These are phyloP conservation scores for Suillus luteus DNA, from an alignment of 768 basidiomycete species.

Conservation along the genomic window DNA sequence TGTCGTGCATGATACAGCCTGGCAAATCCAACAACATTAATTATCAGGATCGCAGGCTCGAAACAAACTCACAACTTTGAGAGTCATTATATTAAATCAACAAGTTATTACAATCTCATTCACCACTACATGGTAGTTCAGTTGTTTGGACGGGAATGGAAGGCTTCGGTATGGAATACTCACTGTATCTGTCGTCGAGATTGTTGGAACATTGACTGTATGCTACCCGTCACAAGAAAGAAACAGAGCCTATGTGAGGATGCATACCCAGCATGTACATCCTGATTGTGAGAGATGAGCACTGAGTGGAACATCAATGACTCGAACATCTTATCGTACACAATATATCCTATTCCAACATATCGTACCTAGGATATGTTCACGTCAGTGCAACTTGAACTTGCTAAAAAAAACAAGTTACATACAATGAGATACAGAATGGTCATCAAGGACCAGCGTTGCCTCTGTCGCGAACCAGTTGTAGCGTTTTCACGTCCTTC, in stretches of 20 bases:
- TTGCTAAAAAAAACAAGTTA: not conserved
- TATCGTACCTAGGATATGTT: not conserved
- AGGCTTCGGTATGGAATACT: not conserved
- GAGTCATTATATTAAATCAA: not conserved
- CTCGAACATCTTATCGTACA: not conserved
- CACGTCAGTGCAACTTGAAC: not conserved
- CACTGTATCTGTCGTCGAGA: not conserved
- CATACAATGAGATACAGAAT: not conserved
- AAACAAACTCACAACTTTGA: not conserved
- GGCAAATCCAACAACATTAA: not conserved
- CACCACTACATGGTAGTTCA: not conserved
- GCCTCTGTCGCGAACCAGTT: not conserved
- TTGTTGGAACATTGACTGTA: not conserved
- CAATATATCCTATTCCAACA: not conserved
- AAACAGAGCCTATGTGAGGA: not conserved
- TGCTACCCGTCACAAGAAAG: no score
- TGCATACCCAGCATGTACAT: not conserved
- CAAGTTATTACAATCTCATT: not conserved
- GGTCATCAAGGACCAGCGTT: not conserved
- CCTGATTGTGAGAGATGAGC: not conserved
- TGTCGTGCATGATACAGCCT: not conserved
- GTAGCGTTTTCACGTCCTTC: not conserved
- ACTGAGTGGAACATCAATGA: not conserved
- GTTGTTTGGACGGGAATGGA: not conserved
- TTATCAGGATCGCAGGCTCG: not conserved